Conservation (phyloP, 1,284 basidiomycete species). For the Hemileia vastatrix region DNA sequence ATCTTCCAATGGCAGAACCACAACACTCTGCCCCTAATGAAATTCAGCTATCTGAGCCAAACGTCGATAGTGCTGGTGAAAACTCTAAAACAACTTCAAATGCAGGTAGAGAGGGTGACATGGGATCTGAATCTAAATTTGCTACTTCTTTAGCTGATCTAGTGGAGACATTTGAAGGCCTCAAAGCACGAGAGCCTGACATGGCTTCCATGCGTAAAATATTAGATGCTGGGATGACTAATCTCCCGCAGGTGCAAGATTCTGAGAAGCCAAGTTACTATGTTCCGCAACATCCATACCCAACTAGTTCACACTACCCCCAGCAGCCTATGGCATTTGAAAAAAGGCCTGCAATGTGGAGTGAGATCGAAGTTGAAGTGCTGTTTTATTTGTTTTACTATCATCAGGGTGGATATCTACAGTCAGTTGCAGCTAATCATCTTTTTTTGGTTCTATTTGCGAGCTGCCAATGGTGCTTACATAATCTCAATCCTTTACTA, state of each 20-base stretch:
- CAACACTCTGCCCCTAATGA: background rate
- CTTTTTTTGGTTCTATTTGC: background rate
- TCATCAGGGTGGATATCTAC: conserved; percentile 90
- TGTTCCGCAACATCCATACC: conserved; percentile 82
- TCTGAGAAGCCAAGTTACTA: conserved; percentile 96
- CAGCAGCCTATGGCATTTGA: conserved; percentile 73
- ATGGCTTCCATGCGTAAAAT: conserved; percentile 68
- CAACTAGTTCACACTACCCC: conserved; percentile 89
- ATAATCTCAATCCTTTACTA: background rate
- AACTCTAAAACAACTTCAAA: conserved; percentile 29
- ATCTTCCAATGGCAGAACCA: background rate
- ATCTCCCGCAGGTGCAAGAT: conserved; percentile 82
- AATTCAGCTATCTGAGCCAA: background rate
- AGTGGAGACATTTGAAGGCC: conserved; percentile 86
- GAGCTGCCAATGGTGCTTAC: background rate
- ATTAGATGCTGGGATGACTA: conserved; percentile 77
- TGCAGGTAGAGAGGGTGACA: conserved; percentile 32
- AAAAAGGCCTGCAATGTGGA: conserved; percentile 75
- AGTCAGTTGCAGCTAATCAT: conserved; percentile 52
- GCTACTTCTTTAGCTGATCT: conserved; percentile 81
- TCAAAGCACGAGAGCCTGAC: conserved; percentile 62
- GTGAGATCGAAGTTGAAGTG: conserved; percentile 91
- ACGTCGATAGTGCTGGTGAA: background rate
- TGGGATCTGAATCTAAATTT: conserved; percentile 38
- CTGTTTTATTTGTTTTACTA: conserved; percentile 99